Base-by-base conservation (phyloP, 495 filamentous ascomycete species). In the Neurospora sp. region DNA sequence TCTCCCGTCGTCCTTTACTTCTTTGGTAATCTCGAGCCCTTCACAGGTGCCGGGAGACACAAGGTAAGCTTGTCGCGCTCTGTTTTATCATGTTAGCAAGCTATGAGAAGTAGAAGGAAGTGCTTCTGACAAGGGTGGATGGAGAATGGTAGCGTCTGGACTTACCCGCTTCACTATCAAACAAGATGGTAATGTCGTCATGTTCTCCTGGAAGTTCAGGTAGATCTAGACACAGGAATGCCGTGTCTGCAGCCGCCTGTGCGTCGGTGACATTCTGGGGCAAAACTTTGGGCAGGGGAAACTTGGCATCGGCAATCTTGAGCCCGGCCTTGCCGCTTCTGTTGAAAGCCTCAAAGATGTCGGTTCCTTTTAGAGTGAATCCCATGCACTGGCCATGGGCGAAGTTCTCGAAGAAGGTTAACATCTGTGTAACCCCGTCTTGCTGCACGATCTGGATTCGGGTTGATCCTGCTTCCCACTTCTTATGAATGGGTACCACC, bases 401-500 rank as follows among this genome's bases (percentile, higher is more conserved):
- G 80, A 94, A 97, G 69, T 92, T 90, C 69, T 90, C 86, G 78
- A 97, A 93, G 82, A 96, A 97, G 38, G 90, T 93, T 8, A 95
- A 80, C 20, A 97, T 81, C 76, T 96, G 93, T 3, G 89, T 80
- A 39, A 89, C 85, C 78, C 88, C 92, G 53, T 92, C 90, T 68
- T 90, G 90, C 71, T 88, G 85, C 31, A 97, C 87, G 44, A 97
- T 83, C 79, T 97, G 94, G 31, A 97, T 82, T 18, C 94, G 88
- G 14, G 92, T 90, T 40, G 84, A 82, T 12, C 83, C 87, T 2
- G 93, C 91, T 76, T 95, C 92, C 92, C 93, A 95, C 79, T 92
- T 94, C 82, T 97, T 96, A 81, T 94, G 89, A 69, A 95, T 93
- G 1, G 92, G 93, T n/a, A 95, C 92, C 31, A 96, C 90, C 87